These are phyloP conservation scores for Kondoa subrosea DNA, from an alignment of 768 basidiomycete genomes.

Conservation along the genomic window DNA sequence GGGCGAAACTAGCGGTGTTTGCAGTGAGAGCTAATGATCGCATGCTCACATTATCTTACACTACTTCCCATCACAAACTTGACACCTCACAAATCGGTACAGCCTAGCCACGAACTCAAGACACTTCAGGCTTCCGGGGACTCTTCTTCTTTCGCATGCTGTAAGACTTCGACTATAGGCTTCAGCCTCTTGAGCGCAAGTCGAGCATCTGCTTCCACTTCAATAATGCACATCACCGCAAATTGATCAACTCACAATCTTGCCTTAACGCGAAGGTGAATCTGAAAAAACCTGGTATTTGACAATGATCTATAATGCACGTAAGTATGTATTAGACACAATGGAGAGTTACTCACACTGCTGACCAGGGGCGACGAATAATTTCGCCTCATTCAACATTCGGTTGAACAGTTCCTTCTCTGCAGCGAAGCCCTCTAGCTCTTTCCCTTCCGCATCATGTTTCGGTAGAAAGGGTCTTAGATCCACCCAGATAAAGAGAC, in stretches of 20 bases:
- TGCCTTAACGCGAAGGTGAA: constrained; percentile 24
- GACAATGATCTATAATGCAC: neutral
- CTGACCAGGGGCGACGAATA: constrained; percentile 11
- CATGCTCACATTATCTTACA: no score
- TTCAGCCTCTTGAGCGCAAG: neutral
- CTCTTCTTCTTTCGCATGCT: neutral
- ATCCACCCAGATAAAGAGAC: constrained; percentile 27
- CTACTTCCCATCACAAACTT: no score
- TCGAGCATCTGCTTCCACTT: neutral
- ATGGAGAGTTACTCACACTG: neutral
- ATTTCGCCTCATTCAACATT: constrained; percentile 7
- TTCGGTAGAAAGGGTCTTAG: constrained; percentile 14
- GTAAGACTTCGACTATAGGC: neutral
- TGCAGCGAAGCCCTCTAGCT: constrained; percentile 2
- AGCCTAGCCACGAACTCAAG: no score
- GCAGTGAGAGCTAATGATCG: no score
- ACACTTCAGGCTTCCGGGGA: no score
- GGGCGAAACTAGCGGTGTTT: no score
- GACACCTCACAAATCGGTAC: no score
- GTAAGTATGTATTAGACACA: neutral
- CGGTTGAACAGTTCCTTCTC: constrained; percentile 18
- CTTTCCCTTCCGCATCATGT: constrained; percentile 1
- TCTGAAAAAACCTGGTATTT: constrained; percentile 19
- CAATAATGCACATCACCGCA: neutral
- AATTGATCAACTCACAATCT: constrained; percentile 10